Evolutionary conservation across 345 rosid genomes (phyloP), one percentile per base, ranked within the genome.

Genomic region (Eucalyptus camaldulensis): DNA sequence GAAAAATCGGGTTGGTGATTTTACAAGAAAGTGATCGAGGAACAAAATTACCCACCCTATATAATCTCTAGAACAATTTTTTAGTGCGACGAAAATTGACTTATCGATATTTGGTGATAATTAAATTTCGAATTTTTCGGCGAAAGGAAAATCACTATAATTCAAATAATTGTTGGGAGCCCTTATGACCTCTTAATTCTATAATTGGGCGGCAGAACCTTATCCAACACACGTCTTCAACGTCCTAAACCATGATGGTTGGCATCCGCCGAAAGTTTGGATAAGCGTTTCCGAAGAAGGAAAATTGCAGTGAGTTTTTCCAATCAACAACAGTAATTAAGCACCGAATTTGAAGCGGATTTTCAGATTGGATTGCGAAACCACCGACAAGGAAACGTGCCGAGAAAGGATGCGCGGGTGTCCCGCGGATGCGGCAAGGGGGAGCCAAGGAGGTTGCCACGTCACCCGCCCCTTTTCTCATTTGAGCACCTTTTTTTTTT

Each of bases 41-140:
- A 56, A 5, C 67, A 60, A 62, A 29, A 13, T 62, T 27, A 62
- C 7, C 31, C 31, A 62, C 4, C 6, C 17, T 29, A 62, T 27
- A 13, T 62, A 1, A 62, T 62, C 0, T 6, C 69, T 6, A 62
- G 5, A 13, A 62, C 33, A 27, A 11, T 60, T 3, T 53, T 53
- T 53, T 19, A 19, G 25, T 53, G 0, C 2, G 10, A 19, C 0
- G 10, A 53, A 53, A 3, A 21, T 21, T 53, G 58, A 53, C 5
- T 21, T 0, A 21, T 21, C 58, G 0, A 53, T 53, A 53, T 53
- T 21, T 21, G 25, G 0, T 53, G 19, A 29, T 29, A 65, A 65
- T 13, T 29, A 65, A 65, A 65, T 13, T 65, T 65, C 31, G 6
- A 11, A 1, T 1, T 4, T 62, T 13, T 62, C 7, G 17, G 17